Evolutionary conservation across 352 stramenopile species (phyloP).

Genomic region (Pythium chondricola): DNA sequence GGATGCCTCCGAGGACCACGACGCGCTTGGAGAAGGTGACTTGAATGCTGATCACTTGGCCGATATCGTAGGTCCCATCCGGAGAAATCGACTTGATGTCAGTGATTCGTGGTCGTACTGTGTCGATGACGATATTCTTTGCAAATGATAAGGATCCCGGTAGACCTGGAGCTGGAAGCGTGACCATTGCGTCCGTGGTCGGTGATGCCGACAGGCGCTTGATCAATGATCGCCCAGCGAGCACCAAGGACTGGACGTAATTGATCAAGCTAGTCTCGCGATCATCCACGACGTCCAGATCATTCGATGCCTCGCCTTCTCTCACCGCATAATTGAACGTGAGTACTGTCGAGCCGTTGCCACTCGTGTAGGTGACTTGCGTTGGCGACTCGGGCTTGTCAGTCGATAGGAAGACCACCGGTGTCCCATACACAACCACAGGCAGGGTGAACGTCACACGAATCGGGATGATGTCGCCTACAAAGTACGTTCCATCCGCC

Average conservation of each 20-base stretch:
- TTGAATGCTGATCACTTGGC: slow-evolving; percentile 39
- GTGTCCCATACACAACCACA: slow-evolving; percentile 48
- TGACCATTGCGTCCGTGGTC: slow-evolving; percentile 29
- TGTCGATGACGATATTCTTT: slow-evolving; percentile 43
- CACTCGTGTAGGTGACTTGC: slow-evolving; percentile 20
- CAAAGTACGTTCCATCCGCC: slow-evolving; percentile 43
- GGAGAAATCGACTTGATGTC: slow-evolving; percentile 27
- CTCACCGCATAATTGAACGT: slow-evolving; percentile 45
- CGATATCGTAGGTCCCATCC: slow-evolving; percentile 64
- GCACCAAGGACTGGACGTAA: slow-evolving; percentile 41
- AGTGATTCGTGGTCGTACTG: slow-evolving; percentile 33
- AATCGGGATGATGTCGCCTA: slow-evolving; percentile 47
- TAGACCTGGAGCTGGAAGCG: slow-evolving; percentile 37
- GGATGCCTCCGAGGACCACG: slow-evolving; percentile 28
- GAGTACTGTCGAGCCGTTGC: slow-evolving; percentile 37
- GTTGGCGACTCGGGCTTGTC: slow-evolving; percentile 10
- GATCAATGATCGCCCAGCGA: slow-evolving; percentile 32
- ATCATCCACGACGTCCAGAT: slow-evolving; percentile 51
- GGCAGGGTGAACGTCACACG: slow-evolving; percentile 57
- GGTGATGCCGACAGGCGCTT: slow-evolving; percentile 41
- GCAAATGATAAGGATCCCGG: slow-evolving; percentile 35
- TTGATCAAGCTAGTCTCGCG: slow-evolving; percentile 27
- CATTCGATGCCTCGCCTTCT: slow-evolving; percentile 27
- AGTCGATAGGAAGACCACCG: slow-evolving; percentile 32
- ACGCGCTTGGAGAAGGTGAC: slow-evolving; percentile 51